Evolutionary conservation across 768 basidiomycete species (phyloP).

Genomic region (Leccinum obscurum): DNA sequence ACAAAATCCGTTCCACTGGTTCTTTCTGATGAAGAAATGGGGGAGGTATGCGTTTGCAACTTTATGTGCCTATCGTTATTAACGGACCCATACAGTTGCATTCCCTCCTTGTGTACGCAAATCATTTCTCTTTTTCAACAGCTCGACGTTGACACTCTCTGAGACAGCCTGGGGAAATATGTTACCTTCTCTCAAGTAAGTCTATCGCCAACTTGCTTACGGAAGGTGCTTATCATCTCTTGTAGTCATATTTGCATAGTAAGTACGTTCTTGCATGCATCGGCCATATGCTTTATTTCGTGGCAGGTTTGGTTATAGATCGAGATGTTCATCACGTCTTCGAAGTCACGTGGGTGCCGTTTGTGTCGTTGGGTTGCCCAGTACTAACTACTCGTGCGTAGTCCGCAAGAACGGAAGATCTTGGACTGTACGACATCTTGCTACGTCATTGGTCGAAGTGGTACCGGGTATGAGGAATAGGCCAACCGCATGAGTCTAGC

Average conservation of each 20-base stretch:
- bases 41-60: constrained; percentile 40
- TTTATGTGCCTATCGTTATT: neutral
- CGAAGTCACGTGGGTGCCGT: constrained; percentile 21
- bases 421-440: constrained; percentile 60
- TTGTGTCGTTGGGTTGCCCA: constrained; percentile 8
- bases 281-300: neutral
- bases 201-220: constrained; percentile 27
- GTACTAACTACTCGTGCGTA: constrained; percentile 15
- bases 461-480: constrained; percentile 56
- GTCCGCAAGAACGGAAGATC: constrained; percentile 52
- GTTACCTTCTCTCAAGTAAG: constrained; percentile 29
- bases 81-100: constrained; percentile 43
- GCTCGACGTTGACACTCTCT: constrained; percentile 40
- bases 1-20: constrained; percentile 25
- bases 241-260: constrained; percentile 26
- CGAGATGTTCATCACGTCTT: constrained; percentile 30
- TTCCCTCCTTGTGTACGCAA: constrained; percentile 54
- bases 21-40: constrained; percentile 45
- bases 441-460: constrained; percentile 69
- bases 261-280: neutral
- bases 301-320: constrained; percentile 25
- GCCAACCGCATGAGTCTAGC: neutral
- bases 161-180: constrained; percentile 34
- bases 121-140: neutral
- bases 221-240: constrained; percentile 32